Base-by-base conservation (phyloP, 2,329 filamentous ascomycete genomes). In the Pseudogymnoascus sp. region DNA sequence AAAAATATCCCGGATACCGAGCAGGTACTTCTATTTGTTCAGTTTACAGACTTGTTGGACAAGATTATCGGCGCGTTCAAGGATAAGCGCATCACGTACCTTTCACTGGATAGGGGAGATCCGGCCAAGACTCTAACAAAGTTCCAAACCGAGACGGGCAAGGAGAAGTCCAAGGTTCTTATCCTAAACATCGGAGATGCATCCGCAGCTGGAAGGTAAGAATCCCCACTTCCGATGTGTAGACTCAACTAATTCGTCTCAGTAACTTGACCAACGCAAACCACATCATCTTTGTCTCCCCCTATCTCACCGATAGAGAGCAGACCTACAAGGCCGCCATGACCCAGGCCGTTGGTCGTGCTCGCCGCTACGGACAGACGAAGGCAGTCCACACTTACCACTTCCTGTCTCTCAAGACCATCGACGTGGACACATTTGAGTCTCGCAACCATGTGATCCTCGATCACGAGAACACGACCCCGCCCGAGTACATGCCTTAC, bases 181-280 rank as follows among this genome's bases (percentile, higher is more conserved):
- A 73, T 88, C 14, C 72, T 89, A 30, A 80, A 83, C 61, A 73
- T 85, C 2, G 78, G 77, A 1, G 78, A 78, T 64, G 81, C 81
- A 35, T 80, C 81, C 60, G 82, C 85, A 2, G 79, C 85, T 33
- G 86, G 86, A 59, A 71, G 81, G 81, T 83, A 75, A 79, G 80
- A 47, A 58, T 22, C 22, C 30, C 35, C 37, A n/a, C n/a, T n/a
- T n/a, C n/a, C n/a, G n/a, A n/a, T n/a, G n/a, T n/a, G 18, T 22
- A 37, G 11, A 9, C 39, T n/a, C 60, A 58, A 8, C 41, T 50
- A 20, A 59, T 38, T 16, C 47, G 3, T 36, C 20, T 28, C 60
- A 84, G 81, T 8, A 88, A 89, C 64, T 71, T 89, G 1, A 81
- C 84, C 54, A 79, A 78, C 38, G 84, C 85, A 0, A 87, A 86